These are phyloP conservation scores for Pseudognaphalium luteoalbum DNA, from an alignment of 129 eudicot genomes.

Conservation along the genomic window DNA sequence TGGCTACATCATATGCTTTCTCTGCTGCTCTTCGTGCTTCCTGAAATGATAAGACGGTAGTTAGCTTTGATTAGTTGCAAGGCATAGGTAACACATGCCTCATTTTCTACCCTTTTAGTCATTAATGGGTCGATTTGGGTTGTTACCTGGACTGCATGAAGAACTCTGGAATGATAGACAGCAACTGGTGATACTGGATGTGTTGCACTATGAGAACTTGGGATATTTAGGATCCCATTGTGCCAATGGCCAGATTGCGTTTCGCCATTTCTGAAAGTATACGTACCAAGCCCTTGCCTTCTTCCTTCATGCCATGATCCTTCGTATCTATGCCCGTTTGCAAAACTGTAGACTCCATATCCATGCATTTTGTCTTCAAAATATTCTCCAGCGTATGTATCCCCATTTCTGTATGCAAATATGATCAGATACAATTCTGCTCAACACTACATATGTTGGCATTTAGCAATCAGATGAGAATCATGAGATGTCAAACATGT, in stretches of 20 bases:
- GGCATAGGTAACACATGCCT: not conserved
- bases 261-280: conserved; percentile 85
- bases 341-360: conserved; percentile 80
- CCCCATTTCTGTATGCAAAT: conserved; percentile 63
- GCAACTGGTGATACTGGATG: conserved; percentile 79
- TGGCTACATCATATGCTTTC: conserved; percentile 73
- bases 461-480: not conserved
- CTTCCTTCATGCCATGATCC: conserved; percentile 99
- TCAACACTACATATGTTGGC: not conserved
- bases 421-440: not conserved
- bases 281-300: conserved; percentile 96
- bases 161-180: conserved; percentile 84
- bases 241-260: conserved; percentile 91
- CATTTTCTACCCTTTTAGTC: not conserved
- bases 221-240: conserved; percentile 77
- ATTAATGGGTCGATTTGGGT: not conserved
- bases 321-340: conserved; percentile 87
- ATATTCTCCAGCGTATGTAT: conserved; percentile 90
- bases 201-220: conserved; percentile 67
- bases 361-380: conserved; percentile 97
- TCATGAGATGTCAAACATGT: not conserved
- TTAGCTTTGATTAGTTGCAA: not conserved
- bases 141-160: conserved; percentile 74
- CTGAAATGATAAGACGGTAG: conserved; percentile 31
- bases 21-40: conserved; percentile 90